Base-by-base conservation (phyloP, 169 alveolate species). In the Plasmodium gallinaceum region DNA sequence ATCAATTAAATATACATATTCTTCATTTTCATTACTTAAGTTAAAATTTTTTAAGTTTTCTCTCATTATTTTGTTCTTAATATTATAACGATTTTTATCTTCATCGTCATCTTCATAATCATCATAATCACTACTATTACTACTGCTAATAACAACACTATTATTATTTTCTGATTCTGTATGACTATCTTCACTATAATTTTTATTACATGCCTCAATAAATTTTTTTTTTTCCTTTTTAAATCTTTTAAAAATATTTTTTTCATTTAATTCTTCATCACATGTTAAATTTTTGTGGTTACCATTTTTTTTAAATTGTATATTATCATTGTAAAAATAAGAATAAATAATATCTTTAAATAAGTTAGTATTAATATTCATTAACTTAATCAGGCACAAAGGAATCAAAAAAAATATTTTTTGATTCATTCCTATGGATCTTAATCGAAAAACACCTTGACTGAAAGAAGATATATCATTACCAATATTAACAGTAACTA, bases 401-500 rank as follows among this genome's bases (percentile, higher is more conserved):
- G 97, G 97, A 24, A 94, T 74, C 42, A 95, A 90, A 22, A 95
- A 86, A 68, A 93, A 93, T 45, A 95, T 74, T 8, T 96, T 95
- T 87, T 95, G 97, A 32, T 96, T 96, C 88, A 93, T 88, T 16
- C 97, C 97, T 6, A 95, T 88, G 7, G 95, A 96, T 60, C 99
- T 94, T 97, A 97, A 94, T 43, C 99, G 90, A 93, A 94, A 97
- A 39, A 98, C 98, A 18, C 98, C 98, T 88, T 97, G 99, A 37
- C 98, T 96, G 64, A 92, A 96, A 65, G 96, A 98, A 5, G 98
- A 93, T 88, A 96, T 96, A 88, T 97, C 98, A 66, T 96, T 95
- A 46, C 97, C 97, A 16, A 97, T 76, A 60, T 86, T 86, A 7
- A 86, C 92, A 12, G 99, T 97, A 18, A 97, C 90, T 69, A 95